Evolutionary conservation across 2,329 filamentous ascomycete genomes (phyloP).

Genomic region (Aschersonia sp.): DNA sequence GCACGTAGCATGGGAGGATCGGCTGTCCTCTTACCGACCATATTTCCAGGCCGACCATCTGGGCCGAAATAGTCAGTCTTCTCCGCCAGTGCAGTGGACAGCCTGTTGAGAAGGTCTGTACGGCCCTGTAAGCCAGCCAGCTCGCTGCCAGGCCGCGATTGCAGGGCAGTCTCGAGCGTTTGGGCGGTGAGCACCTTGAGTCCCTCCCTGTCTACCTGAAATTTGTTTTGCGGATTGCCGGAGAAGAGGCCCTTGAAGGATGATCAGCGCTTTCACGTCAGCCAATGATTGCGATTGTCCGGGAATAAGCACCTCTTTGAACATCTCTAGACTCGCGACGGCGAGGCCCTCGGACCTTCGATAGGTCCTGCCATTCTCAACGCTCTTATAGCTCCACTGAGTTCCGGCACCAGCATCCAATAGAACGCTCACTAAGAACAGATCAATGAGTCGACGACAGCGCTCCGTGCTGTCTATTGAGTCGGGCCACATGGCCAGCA

Average conservation of each 20-base stretch:
- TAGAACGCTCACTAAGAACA: conserved; percentile 68
- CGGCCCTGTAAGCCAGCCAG: conserved; percentile 78
- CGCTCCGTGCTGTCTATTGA: conserved; percentile 58
- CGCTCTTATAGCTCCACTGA: conserved; percentile 84
- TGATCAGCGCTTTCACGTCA: background rate
- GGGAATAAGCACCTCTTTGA: conserved; percentile 47
- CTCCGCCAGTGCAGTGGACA: conserved; percentile 58
- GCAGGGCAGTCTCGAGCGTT: conserved; percentile 65
- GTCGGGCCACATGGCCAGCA: conserved; percentile 54
- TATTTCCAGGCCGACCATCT: conserved; percentile 77
- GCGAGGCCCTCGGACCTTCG: conserved; percentile 79
- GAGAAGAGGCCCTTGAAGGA: conserved; percentile 59
- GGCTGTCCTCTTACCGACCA: conserved; percentile 54
- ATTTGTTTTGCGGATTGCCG: conserved; percentile 64
- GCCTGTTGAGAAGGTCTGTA: conserved; percentile 59
- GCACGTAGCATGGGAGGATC: background rate
- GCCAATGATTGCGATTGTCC: background rate
- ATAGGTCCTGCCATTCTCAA: conserved; percentile 72
- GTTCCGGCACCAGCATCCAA: conserved; percentile 82
- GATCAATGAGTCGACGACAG: conserved; percentile 60
- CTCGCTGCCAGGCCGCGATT: conserved; percentile 67
- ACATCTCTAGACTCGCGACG: conserved; percentile 70
- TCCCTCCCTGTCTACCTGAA: conserved; percentile 76
- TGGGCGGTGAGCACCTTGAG: conserved; percentile 61
- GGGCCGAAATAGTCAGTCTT: conserved; percentile 75